phyloP scores from a whole-genome alignment of 2,329 filamentous ascomycete species.

The Sporothrix sp. region DNA sequence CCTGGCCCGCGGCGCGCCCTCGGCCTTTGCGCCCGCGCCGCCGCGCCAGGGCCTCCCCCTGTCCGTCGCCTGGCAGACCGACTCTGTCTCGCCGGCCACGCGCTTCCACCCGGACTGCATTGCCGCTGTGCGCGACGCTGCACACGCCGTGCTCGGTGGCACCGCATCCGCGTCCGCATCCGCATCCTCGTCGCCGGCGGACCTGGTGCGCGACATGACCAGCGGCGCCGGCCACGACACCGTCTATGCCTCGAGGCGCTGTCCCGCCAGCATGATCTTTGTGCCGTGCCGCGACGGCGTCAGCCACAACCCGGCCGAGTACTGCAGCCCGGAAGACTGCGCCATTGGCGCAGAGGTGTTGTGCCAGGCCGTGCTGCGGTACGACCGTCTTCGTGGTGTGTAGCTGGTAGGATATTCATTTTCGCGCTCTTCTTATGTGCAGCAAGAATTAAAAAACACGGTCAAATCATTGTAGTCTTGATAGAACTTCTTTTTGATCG shows the following conservation, averaged over 20 bases:
- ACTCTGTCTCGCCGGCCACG: conserved; percentile 52
- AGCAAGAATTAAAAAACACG: too few relatives aligned
- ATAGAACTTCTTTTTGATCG: too few relatives aligned
- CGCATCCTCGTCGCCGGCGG: too few relatives aligned
- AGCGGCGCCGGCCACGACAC: conserved; percentile 39
- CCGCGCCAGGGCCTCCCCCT: conserved; percentile 23
- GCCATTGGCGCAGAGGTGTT: conserved; percentile 43
- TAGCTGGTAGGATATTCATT: too few relatives aligned
- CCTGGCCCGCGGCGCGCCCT: conserved; percentile 48
- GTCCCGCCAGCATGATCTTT: conserved; percentile 59
- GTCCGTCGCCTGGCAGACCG: conserved; percentile 44
- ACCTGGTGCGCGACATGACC: conserved; percentile 31
- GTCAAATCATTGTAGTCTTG: too few relatives aligned
- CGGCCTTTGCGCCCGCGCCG: conserved; percentile 21
- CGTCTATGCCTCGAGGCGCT: conserved; percentile 48
- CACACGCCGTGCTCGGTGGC: conserved; percentile 46
- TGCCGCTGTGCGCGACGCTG: conserved; percentile 50
- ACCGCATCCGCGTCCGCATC: conserved; percentile 20
- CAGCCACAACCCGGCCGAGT: conserved; percentile 55
- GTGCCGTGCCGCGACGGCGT: conserved; percentile 53
- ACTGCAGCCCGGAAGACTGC: conserved; percentile 50
- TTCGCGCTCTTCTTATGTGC: too few relatives aligned
- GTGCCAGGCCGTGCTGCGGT: conserved; percentile 25
- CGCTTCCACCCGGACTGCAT: conserved; percentile 61
- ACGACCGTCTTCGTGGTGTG: too few relatives aligned